Conservation (phyloP, 305 asterid species). For the Salvia sclarea region DNA sequence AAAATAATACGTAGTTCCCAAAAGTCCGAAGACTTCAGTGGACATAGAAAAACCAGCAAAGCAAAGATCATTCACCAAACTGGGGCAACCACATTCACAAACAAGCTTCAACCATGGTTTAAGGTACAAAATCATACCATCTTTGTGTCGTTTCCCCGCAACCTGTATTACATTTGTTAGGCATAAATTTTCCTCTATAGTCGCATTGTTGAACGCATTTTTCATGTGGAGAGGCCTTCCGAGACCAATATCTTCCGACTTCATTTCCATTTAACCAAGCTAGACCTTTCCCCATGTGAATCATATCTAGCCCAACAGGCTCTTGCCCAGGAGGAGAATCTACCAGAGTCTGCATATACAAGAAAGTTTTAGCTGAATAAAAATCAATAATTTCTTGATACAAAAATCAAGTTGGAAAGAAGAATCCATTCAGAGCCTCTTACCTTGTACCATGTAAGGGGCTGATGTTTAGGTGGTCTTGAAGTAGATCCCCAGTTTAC, state of each 20-base stretch:
- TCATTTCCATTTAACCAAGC: conserved; percentile 95
- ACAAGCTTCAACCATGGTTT: neutral
- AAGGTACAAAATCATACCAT: conserved; percentile 51
- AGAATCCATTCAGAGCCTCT: neutral
- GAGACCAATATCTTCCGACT: conserved; percentile 88
- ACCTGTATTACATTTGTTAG: conserved; percentile 79
- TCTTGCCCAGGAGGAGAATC: conserved; percentile 80
- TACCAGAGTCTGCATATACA: conserved; percentile 55
- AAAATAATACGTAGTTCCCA: neutral
- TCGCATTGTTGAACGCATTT: conserved; percentile 66
- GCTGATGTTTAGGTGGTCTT: conserved; percentile 68
- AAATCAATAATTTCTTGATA: neutral
- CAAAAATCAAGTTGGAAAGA: conserved; percentile 19
- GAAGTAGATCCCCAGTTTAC: conserved; percentile 64
- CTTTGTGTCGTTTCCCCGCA: conserved; percentile 90
- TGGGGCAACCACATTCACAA: neutral
- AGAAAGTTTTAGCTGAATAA: conserved; percentile 5
- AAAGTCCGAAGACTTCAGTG: neutral
- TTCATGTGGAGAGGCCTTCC: conserved; percentile 63
- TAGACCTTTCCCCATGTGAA: conserved; percentile 91
- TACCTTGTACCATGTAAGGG: conserved; percentile 98
- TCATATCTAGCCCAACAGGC: conserved; percentile 84
- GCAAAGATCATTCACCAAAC: neutral
- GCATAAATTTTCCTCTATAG: conserved; percentile 80
- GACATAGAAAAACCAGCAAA: neutral